These are phyloP conservation scores for Penicillium goetzii DNA, from an alignment of 495 filamentous ascomycete species.

Conservation along the genomic window DNA sequence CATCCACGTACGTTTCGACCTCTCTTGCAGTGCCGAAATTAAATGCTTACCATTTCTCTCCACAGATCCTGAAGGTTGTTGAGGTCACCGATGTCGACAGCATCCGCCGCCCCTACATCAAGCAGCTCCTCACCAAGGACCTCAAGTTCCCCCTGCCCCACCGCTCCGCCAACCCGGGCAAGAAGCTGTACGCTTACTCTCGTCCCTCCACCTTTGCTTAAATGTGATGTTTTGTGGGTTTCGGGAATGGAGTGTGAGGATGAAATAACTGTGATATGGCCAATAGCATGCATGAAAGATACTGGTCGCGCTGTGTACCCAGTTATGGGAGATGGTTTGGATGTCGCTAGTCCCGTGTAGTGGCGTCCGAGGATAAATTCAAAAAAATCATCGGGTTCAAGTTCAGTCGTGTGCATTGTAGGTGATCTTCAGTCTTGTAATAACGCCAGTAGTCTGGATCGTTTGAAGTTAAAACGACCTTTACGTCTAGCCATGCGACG, in stretches of 20 bases:
- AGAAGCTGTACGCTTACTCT: constrained; percentile 88
- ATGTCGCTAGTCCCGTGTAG: constrained; percentile 54
- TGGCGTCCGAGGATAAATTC: constrained; percentile 48
- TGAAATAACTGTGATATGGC: constrained; percentile 54
- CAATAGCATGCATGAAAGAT: constrained; percentile 53
- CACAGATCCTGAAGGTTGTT: constrained; percentile 94
- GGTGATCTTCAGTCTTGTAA: not conserved
- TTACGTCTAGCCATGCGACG: not conserved
- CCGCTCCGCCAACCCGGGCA: constrained; percentile 80
- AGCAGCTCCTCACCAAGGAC: constrained; percentile 91
- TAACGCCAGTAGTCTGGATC: not conserved
- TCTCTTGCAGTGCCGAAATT: constrained; percentile 30
- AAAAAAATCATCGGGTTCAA: constrained; percentile 49
- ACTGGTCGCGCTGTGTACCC: constrained; percentile 48
- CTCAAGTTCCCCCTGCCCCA: constrained; percentile 99
- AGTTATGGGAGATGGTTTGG: constrained; percentile 45
- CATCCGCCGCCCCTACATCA: constrained; percentile 97
- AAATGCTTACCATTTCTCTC: constrained; percentile 18
- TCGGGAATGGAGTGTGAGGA: constrained; percentile 48
- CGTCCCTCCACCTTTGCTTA: constrained; percentile 88
- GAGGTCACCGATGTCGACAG: constrained; percentile 91
- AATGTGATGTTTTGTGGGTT: constrained; percentile 46
- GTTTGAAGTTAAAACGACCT: not conserved
- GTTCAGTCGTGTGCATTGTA: constrained; percentile 21
- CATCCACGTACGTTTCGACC: constrained; percentile 76